A percentile compares a stretch with the other conserved stretches of the same genome.
Conservation (phyloP, 768 basidiomycete species). For the Filobasidium floriforme region DNA sequence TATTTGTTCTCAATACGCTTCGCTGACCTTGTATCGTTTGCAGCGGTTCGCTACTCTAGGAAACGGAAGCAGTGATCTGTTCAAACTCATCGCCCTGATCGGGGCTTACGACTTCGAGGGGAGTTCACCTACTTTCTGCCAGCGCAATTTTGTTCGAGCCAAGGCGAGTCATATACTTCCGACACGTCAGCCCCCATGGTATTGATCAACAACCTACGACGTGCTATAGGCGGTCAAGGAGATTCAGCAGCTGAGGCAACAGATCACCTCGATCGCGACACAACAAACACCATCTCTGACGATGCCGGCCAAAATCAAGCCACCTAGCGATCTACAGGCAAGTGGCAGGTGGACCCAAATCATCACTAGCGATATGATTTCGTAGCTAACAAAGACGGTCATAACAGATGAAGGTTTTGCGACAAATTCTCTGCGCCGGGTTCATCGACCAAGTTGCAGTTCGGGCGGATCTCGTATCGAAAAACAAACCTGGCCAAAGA, state of each 20-base stretch:
- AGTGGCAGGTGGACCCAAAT: slow-evolving; percentile 54
- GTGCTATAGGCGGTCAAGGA: slow-evolving; percentile 84
- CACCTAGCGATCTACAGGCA: slow-evolving; percentile 57
- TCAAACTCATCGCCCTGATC: slow-evolving; percentile 82
- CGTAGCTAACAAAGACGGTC: not conserved
- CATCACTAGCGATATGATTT: slow-evolving; percentile 15
- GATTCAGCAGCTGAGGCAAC: slow-evolving; percentile 86
- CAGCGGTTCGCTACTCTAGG: slow-evolving; percentile 76
- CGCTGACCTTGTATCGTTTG: not conserved
- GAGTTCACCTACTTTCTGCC: slow-evolving; percentile 70
- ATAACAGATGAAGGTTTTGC: slow-evolving; percentile 71
- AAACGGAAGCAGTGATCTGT: slow-evolving; percentile 70
- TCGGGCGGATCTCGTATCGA: slow-evolving; percentile 70
- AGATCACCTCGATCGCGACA: slow-evolving; percentile 76
- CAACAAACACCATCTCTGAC: slow-evolving; percentile 64
- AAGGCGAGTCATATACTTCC: slow-evolving; percentile 55
- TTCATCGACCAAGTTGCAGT: slow-evolving; percentile 95
- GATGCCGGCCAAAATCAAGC: slow-evolving; percentile 60
- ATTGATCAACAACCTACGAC: no score
- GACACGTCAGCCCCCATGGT: no score
- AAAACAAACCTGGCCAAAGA: slow-evolving; percentile 55
- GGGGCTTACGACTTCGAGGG: slow-evolving; percentile 93
- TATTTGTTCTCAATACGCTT: not conserved
- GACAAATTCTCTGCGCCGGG: slow-evolving; percentile 76
- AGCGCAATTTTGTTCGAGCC: slow-evolving; percentile 75